phyloP scores from a whole-genome alignment of 1,139 yeast species.

The Yamadazyma mexicana region DNA sequence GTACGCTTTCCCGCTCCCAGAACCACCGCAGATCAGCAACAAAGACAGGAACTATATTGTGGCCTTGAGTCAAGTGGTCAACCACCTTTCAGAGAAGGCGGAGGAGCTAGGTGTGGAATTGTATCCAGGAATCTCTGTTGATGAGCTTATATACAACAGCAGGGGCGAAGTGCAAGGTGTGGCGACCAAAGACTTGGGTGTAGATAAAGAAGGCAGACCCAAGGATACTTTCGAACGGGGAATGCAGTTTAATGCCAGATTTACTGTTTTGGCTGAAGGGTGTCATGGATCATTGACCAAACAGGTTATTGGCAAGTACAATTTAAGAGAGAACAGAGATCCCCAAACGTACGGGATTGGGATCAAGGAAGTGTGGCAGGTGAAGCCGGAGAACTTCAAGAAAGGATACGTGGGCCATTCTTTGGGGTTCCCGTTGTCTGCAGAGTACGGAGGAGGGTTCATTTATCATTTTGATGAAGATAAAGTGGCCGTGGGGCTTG shows the following conservation, averaged over 20 bases:
- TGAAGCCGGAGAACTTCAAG: conserved; percentile 76
- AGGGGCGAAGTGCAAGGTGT: conserved; percentile 77
- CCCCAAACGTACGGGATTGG: conserved; percentile 95
- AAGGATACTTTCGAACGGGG: conserved; percentile 87
- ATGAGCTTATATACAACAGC: conserved; percentile 66
- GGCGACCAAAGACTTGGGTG: conserved; percentile 91
- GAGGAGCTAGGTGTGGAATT: conserved; percentile 92
- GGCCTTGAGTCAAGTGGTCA: conserved; percentile 77
- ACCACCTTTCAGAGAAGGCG: conserved; percentile 82
- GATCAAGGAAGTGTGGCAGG: conserved; percentile 96
- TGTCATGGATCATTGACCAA: conserved; percentile 94
- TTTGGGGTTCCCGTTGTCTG: conserved; percentile 81
- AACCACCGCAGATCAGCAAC: conserved; percentile 89
- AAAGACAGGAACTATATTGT: conserved; percentile 81
- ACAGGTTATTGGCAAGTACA: conserved; percentile 65
- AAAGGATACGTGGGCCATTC: conserved; percentile 85
- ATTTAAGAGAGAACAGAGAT: conserved; percentile 62
- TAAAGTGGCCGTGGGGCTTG: conserved; percentile 84
- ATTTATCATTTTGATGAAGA: conserved; percentile 96
- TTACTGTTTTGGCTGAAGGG: conserved; percentile 91
- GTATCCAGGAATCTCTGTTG: conserved; percentile 89
- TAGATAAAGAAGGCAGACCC: conserved; percentile 71
- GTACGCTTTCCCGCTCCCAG: conserved; percentile 71
- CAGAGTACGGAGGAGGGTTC: conserved; percentile 92
- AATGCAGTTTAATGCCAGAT: conserved; percentile 90